Base-by-base conservation (phyloP, 495 filamentous ascomycete species). In the Penicillium salamii region DNA sequence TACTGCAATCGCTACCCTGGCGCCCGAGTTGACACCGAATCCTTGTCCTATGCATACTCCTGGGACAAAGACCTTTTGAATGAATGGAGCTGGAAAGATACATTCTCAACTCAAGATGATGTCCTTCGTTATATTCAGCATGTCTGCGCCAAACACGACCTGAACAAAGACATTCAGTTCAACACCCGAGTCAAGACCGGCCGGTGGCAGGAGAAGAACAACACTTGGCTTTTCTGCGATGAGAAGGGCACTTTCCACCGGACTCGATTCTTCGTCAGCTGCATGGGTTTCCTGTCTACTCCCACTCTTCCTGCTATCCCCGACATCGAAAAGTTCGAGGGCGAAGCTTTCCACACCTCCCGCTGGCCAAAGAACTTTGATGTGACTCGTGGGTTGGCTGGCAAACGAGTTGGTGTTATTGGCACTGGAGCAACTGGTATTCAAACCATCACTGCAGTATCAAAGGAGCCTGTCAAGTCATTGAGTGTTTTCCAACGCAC, bases 381-480 rank as follows among this genome's bases (percentile, higher is more conserved):
- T 49, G 33, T 75, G 24, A 24, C 17, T 1, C 45, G 39, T 15
- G 53, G 53, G 18, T 53, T 60, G 19, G 40, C 66, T 36, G 68
- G 67, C 11, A 79, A 79, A 55, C 65, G 68, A 1, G 62, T 80
- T 32, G 75, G 66, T 11, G 70, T 81, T 1, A 70, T 81, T 40
- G 78, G 78, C 7, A 79, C 73, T 0, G 78, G 78, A 1, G 59
- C 75, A 3, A 76, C 75, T 1, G 77, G 74, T 11, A 67, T 80
- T 18, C 78, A 81, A 44, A 62, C 69, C 31, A 68, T 65, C 24
- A 53, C 65, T 5, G 59, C 59, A 20, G 39, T 59, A 2, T 45
- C 57, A 12, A 60, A 60, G n/a, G 53, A 60, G 13, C 47, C 47
- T 15, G 31, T 60, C n/a, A 32, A 45, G 29, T 60, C 53, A 9